Percentiles rank a stretch among this genome's conserved stretches.
phyloP scores from a whole-genome alignment of 495 filamentous ascomycete genomes.

The Cercophora samala region DNA sequence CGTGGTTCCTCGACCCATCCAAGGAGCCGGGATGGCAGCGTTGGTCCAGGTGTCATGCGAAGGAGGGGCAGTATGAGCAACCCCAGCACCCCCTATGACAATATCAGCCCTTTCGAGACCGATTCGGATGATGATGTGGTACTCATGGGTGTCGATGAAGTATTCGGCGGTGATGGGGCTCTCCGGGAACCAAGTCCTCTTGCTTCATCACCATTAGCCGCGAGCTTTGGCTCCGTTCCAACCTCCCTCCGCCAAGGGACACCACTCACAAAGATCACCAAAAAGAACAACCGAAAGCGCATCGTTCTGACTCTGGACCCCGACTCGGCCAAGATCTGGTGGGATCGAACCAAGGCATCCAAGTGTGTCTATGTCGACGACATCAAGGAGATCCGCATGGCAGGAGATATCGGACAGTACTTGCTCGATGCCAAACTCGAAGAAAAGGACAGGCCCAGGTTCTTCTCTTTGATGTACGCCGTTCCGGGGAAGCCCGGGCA shows the following conservation, averaged over 20 bases:
- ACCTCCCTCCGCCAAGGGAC: conserved; percentile 71
- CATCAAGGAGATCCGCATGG: conserved; percentile 82
- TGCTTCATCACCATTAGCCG: conserved; percentile 38
- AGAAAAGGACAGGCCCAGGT: conserved; percentile 60
- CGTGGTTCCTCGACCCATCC: conserved; percentile 71
- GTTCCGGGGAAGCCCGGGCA: conserved; percentile 60
- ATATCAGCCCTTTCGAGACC: conserved; percentile 52
- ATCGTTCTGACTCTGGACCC: conserved; percentile 75
- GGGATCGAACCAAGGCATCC: conserved; percentile 72
- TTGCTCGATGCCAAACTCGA: conserved; percentile 74
- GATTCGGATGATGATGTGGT: conserved; percentile 63
- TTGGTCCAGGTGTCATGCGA: conserved; percentile 82
- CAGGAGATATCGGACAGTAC: conserved; percentile 83
- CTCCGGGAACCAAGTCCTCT: conserved; percentile 36
- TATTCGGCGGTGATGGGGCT: conserved; percentile 29
- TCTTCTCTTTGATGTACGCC: conserved; percentile 87
- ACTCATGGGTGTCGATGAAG: conserved; percentile 38
- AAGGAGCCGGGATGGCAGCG: conserved; percentile 76
- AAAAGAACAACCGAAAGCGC: conserved; percentile 68
- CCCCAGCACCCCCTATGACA: conserved; percentile 49
- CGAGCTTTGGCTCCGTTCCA: conserved; percentile 54
- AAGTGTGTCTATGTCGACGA: conserved; percentile 93
- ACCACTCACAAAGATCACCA: conserved; percentile 72
- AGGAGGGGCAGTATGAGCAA: conserved; percentile 83
- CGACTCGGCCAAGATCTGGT: conserved; percentile 77